These are phyloP conservation scores for Sarocladium strictum DNA, from an alignment of 2,329 filamentous ascomycete genomes.

Conservation along the genomic window DNA sequence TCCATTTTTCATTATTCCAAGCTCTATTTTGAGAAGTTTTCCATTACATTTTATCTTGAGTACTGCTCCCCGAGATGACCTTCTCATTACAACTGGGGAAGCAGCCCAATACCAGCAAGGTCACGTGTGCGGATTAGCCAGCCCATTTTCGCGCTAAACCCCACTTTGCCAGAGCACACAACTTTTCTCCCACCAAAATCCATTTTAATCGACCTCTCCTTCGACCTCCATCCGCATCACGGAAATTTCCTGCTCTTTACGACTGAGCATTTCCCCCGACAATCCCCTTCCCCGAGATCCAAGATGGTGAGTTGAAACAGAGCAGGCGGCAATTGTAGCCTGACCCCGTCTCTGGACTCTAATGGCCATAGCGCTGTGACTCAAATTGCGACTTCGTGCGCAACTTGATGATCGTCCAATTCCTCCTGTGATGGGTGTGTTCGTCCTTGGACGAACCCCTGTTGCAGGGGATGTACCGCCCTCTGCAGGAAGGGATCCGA, in stretches of 20 bases:
- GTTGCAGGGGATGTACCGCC: slow-evolving; percentile 5
- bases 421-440: background rate
- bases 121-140: background rate
- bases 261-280: slow-evolving; percentile 24
- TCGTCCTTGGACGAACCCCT: background rate
- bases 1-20: too few relatives aligned
- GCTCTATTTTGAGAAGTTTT: too few relatives aligned
- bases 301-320: slow-evolving; percentile 36
- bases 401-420: slow-evolving; percentile 21
- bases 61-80: too few relatives aligned
- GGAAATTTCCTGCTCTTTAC: slow-evolving; percentile 19
- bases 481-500: background rate
- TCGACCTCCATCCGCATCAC: slow-evolving; percentile 20
- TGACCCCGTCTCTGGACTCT: slow-evolving; percentile 25
- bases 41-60: too few relatives aligned
- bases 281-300: slow-evolving; percentile 19
- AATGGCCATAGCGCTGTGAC: slow-evolving; percentile 30
- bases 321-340: slow-evolving; percentile 5
- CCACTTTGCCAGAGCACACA: background rate
- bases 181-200: slow-evolving; percentile 17
- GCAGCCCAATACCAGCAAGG: too few relatives aligned
- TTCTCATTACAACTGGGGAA: too few relatives aligned
- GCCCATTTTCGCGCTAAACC: background rate
- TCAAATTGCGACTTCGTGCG: slow-evolving; percentile 24
- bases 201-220: slow-evolving; percentile 15